Base-by-base conservation (phyloP, 2,329 filamentous ascomycete genomes). In the Venturia nashicola region DNA sequence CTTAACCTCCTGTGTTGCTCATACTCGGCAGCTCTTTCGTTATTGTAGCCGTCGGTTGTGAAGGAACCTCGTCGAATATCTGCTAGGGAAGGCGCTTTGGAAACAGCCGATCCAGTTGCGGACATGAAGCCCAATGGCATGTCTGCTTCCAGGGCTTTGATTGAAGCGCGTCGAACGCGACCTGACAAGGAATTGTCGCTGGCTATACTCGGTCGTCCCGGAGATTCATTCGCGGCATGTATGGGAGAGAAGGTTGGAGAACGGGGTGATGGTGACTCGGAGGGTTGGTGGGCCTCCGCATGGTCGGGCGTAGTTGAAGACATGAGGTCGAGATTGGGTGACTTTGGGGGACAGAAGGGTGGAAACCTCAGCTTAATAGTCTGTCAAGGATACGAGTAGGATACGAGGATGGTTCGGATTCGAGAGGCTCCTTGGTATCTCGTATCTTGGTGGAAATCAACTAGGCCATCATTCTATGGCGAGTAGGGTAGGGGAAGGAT, bases 41-140 rank as follows among this genome's bases (percentile, higher is more conserved):
- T 68, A 32, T 71, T 69, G 43, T 69, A 69, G 72, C 73, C 75
- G 0, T 74, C 74, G 3, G 71, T 67, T 5, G 70, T 70, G 64
- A 74, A 74, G 14, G 71, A 72, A 39, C 73, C 73, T 61, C 68
- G 69, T 54, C 78, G 70, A 40, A 79, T 78, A 55, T 80, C 77
- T 55, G 69, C 68, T 23, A 79, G 64, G 0, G 76, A 76, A 5
- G 77, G 77, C 16, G 77, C 76, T 66, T 72, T 75, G 9, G 76
- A 71, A 16, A 72, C 76, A 6, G 71, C 71, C 8, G 68, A 70
- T 14, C 76, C 77, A 1, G 76, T 76, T 0, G 78, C 77, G n/a
- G 77, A 76, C 76, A 74, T 76, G 72, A 77, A 76, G 48, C 76
- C 75, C 0, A 72, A 71, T 3, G 76, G 76, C 8, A 73, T 71